Evolutionary conservation across 495 filamentous ascomycete genomes (phyloP).

Genomic region (Niebla homalea): DNA sequence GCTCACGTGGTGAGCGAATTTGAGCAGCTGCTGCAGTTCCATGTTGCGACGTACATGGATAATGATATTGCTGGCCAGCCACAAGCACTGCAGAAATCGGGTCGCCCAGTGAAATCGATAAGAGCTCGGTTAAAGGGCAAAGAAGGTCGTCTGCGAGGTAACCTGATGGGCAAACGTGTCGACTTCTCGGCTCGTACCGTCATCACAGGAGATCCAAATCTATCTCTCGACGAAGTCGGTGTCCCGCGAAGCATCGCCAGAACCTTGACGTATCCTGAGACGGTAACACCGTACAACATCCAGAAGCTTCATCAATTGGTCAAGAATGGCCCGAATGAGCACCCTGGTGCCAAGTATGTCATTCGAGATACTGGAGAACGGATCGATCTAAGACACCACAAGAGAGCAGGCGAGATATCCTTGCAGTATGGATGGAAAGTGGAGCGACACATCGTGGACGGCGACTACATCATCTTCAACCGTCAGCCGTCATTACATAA

Average conservation of each 20-base stretch:
- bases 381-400: constrained; percentile 86
- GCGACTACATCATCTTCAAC: constrained; percentile 98
- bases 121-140: constrained; percentile 96
- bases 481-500: constrained; percentile 98
- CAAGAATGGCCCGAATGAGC: constrained; percentile 81
- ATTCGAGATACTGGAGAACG: constrained; percentile 82
- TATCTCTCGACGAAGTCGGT: constrained; percentile 91
- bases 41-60: constrained; percentile 98
- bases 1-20: constrained; percentile 83
- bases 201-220: constrained; percentile 94
- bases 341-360: constrained; percentile 91
- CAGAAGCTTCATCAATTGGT: constrained; percentile 77
- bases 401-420: constrained; percentile 64
- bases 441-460: constrained; percentile 87
- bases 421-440: constrained; percentile 97
- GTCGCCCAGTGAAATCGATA: constrained; percentile 89
- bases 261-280: constrained; percentile 90
- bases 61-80: constrained; percentile 96
- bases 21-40: constrained; percentile 85
- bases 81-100: constrained; percentile 91
- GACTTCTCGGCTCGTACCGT: constrained; percentile 99
- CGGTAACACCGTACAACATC: constrained; percentile 96
- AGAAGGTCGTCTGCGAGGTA: constrained; percentile 91
- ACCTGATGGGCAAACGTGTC: constrained; percentile 98
- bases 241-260: constrained; percentile 80